Percentiles rank a stretch among this genome's conserved stretches.
Evolutionary conservation across 352 stramenopile genomes (phyloP).

Genomic region (Aphanomyces astaci): DNA sequence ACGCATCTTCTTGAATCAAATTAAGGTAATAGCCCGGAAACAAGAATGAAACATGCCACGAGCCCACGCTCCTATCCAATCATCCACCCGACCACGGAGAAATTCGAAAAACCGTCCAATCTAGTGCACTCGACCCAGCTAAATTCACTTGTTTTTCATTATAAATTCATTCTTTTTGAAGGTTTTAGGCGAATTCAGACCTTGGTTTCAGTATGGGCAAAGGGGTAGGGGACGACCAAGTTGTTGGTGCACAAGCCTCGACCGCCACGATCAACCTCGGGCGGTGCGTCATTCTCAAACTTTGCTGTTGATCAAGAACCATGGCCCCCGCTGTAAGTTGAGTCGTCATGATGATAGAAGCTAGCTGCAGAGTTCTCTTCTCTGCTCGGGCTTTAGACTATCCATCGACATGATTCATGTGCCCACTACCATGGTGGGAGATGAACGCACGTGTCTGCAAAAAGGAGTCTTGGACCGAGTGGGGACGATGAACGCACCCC

Average conservation of each 20-base stretch:
- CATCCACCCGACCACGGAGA: not conserved
- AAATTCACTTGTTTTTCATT: not conserved
- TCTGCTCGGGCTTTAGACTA: constrained; percentile 43
- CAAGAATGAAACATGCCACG: constrained; percentile 54
- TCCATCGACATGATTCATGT: not conserved
- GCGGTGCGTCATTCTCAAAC: constrained; percentile 23
- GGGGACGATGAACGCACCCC: constrained; percentile 13
- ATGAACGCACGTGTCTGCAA: constrained; percentile 38
- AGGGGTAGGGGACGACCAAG: not conserved
- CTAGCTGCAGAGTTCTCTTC: constrained; percentile 76
- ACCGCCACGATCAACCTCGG: not conserved
- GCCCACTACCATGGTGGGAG: constrained; percentile 22
- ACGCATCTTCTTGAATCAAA: constrained; percentile 94
- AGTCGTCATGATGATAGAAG: not conserved
- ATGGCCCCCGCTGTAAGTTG: constrained; percentile 41
- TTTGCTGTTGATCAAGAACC: constrained; percentile 25
- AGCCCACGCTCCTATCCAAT: constrained; percentile 17
- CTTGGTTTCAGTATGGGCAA: not conserved
- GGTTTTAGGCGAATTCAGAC: not conserved
- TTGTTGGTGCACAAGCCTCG: not conserved
- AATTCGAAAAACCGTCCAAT: not conserved
- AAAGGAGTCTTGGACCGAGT: constrained; percentile 27
- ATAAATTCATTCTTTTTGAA: not conserved
- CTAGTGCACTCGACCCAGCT: too few relatives aligned
- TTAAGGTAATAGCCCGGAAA: constrained; percentile 88